Conservation (phyloP, 1,284 basidiomycete species). For the Phellinidium pouzarii region DNA sequence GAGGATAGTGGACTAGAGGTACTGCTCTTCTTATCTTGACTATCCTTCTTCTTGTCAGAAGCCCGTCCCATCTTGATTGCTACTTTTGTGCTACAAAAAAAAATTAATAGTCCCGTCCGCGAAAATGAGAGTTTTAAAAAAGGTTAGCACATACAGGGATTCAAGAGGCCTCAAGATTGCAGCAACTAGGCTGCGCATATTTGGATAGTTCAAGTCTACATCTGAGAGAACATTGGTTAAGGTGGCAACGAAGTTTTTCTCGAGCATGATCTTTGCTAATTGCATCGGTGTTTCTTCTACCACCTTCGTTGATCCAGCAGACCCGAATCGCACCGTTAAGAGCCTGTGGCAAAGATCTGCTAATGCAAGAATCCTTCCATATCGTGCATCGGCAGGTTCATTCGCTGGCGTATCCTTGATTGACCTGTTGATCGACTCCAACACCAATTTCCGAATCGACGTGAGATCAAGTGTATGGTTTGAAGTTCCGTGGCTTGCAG, state of each 20-base stretch:
- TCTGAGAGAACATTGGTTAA: slow-evolving; percentile 89
- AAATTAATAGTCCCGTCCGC: slow-evolving; percentile 6
- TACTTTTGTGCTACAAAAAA: slow-evolving; percentile 69
- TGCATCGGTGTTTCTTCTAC: slow-evolving; percentile 83
- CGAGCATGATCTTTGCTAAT: slow-evolving; percentile 96
- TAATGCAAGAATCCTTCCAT: slow-evolving; percentile 85
- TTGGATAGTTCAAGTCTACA: slow-evolving; percentile 93
- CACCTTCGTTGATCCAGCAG: slow-evolving; percentile 46
- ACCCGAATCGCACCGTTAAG: slow-evolving; percentile 71
- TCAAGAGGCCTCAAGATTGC: slow-evolving; percentile 88
- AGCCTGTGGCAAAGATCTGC: slow-evolving; percentile 87
- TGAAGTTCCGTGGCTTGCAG: slow-evolving; percentile 60
- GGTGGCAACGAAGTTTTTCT: slow-evolving; percentile 92
- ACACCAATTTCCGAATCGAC: slow-evolving; percentile 82
- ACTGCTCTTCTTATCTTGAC: slow-evolving; percentile 44
- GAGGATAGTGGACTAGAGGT: slow-evolving; percentile 52
- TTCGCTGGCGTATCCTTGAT: slow-evolving; percentile 75
- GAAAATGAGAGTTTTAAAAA: not conserved
- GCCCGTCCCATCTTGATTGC: slow-evolving; percentile 95
- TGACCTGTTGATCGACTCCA: slow-evolving; percentile 83
- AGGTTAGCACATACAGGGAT: slow-evolving; percentile 57
- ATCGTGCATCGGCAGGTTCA: slow-evolving; percentile 71
- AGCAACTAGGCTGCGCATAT: slow-evolving; percentile 80
- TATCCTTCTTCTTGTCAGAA: slow-evolving; percentile 64
- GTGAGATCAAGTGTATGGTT: slow-evolving; percentile 74